A percentile compares a stretch with the other conserved stretches of the same genome.
phyloP scores from a whole-genome alignment of 805 yeast species.

The Yarrowia keelungensis region DNA sequence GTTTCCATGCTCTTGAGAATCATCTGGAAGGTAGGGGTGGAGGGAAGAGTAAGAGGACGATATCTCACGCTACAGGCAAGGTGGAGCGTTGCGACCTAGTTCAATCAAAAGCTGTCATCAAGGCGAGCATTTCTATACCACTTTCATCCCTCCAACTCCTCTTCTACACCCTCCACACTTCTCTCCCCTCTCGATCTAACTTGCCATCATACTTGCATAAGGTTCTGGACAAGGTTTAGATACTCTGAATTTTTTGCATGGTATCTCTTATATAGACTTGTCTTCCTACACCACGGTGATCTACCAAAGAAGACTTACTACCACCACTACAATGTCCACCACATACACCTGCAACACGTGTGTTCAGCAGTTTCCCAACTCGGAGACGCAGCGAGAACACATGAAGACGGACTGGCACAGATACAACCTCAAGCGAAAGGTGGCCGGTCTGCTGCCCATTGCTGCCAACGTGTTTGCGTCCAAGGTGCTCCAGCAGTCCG shows the following conservation, averaged over 20 bases:
- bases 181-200: background rate
- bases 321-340: too few relatives aligned
- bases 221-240: slow-evolving; percentile 7
- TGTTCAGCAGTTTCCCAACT: slow-evolving; percentile 74
- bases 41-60: too few relatives aligned
- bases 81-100: background rate
- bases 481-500: slow-evolving; percentile 59
- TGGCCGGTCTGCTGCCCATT: slow-evolving; percentile 80
- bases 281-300: too few relatives aligned
- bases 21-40: background rate
- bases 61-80: background rate
- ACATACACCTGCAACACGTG: slow-evolving; percentile 87
- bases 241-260: slow-evolving; percentile 37
- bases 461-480: slow-evolving; percentile 72
- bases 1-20: slow-evolving; percentile 12
- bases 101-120: too few relatives aligned
- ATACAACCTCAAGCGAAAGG: slow-evolving; percentile 91
- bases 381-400: slow-evolving; percentile 88
- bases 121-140: background rate
- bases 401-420: slow-evolving; percentile 99
- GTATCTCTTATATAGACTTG: slow-evolving; percentile 8
- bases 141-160: background rate
- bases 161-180: background rate
- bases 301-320: too few relatives aligned
- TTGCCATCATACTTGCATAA: slow-evolving; percentile 36